Evolutionary conservation across 2,329 filamentous ascomycete genomes (phyloP).

Genomic region (Stemphylium lycopersici): DNA sequence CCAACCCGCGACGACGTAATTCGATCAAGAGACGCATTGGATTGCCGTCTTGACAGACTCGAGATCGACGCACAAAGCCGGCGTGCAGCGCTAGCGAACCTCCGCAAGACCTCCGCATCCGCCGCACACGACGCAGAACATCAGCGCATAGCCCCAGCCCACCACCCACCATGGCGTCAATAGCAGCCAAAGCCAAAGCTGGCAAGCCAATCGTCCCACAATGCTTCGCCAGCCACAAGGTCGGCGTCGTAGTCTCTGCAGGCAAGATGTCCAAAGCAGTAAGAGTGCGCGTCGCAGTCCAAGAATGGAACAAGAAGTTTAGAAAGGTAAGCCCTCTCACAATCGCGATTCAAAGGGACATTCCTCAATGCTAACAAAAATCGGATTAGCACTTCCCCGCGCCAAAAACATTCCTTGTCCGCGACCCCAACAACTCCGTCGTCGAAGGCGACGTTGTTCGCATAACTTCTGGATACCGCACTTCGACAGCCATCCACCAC

Average conservation of each 20-base stretch:
- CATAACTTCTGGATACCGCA: constrained; percentile 70
- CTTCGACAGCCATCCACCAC: constrained; percentile 71
- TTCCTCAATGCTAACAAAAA: constrained; percentile 7
- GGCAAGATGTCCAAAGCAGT: constrained; percentile 80
- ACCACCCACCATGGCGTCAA: constrained; percentile 28
- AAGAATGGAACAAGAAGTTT: constrained; percentile 74
- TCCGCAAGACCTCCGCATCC: constrained; percentile 17
- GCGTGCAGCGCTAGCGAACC: constrained; percentile 8
- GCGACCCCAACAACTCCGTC: constrained; percentile 77
- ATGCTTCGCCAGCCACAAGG: constrained; percentile 38
- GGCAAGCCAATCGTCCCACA: constrained; percentile 33
- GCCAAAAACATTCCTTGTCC: constrained; percentile 71
- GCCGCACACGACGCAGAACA: constrained; percentile 11
- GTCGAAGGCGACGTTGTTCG: constrained; percentile 76
- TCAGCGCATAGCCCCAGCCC: constrained; percentile 1
- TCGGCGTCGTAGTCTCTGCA: constrained; percentile 76
- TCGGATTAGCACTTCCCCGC: constrained; percentile 65
- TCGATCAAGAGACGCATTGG: constrained; percentile 21
- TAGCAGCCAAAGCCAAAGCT: constrained; percentile 26
- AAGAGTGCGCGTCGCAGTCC: constrained; percentile 74
- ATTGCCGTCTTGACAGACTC: constrained; percentile 20
- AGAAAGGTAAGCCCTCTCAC: constrained; percentile 65
- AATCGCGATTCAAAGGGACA: not conserved
- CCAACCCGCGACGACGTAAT: not conserved
- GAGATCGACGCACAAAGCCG: not conserved